Percentiles rank a stretch among this genome's conserved stretches.
phyloP scores from a whole-genome alignment of 495 filamentous ascomycete species.

The Podospora pseudoanserina region DNA sequence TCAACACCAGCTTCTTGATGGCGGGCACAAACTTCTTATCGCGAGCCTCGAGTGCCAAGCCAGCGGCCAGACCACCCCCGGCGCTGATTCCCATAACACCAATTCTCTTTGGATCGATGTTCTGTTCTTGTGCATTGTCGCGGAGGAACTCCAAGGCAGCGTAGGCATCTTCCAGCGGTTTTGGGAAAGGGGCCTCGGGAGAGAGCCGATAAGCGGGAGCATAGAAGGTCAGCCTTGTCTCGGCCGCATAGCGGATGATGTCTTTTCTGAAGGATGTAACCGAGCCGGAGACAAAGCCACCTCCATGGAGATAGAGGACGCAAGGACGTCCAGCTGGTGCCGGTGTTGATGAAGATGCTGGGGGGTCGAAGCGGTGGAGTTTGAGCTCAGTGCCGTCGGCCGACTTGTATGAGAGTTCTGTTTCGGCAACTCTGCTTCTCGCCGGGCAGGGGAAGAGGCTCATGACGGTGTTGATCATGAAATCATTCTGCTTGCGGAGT shows the following conservation, averaged over 20 bases:
- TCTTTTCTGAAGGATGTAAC: conserved; percentile 19
- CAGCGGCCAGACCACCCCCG: conserved; percentile 40
- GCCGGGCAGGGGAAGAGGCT: conserved; percentile 1
- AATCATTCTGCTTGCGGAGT: conserved; percentile 10
- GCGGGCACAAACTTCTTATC: conserved; percentile 29
- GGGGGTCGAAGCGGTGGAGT: conserved; percentile 26
- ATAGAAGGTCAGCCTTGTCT: conserved; percentile 28
- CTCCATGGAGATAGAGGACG: conserved; percentile 39
- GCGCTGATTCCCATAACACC: conserved; percentile 38
- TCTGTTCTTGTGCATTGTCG: conserved; percentile 22
- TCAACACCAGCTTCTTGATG: conserved; percentile 32
- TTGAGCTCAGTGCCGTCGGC: conserved; percentile 22
- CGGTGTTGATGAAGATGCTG: background rate
- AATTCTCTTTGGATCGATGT: conserved; percentile 38
- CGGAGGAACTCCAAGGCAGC: conserved; percentile 34
- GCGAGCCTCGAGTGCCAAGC: conserved; percentile 32
- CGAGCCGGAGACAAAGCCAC: conserved; percentile 36
- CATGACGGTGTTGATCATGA: background rate
- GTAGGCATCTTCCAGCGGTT: conserved; percentile 36
- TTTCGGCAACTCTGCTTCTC: conserved; percentile 20
- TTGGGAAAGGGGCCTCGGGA: conserved; percentile 38
- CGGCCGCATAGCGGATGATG: conserved; percentile 24
- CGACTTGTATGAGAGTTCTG: conserved; percentile 18
- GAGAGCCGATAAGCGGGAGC: conserved; percentile 42
- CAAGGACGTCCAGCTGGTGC: conserved; percentile 18